A percentile compares a stretch with the other conserved stretches of the same genome.
Evolutionary conservation across 2,329 filamentous ascomycete genomes (phyloP).

Genomic region (Lachnellula arida): DNA sequence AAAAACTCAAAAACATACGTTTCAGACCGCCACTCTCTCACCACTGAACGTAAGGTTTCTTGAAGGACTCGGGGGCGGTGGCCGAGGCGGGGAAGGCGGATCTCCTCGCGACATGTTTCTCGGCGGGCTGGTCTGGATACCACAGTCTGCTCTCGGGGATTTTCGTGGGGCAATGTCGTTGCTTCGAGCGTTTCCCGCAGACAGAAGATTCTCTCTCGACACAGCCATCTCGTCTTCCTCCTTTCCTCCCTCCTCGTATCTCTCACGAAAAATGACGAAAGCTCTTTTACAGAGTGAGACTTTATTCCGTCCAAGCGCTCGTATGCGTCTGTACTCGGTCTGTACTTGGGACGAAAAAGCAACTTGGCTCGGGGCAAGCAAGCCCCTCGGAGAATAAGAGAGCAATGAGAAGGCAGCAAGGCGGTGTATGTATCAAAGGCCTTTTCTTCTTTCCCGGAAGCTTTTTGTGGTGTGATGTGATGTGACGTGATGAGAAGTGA

Average conservation of each 20-base stretch:
- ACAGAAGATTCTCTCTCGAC: slow-evolving; percentile 3
- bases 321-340: no score
- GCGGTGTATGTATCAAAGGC: background rate
- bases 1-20: slow-evolving; percentile 6
- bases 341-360: background rate
- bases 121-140: background rate
- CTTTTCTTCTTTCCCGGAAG: background rate
- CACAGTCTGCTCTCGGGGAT: background rate
- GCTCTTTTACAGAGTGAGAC: background rate
- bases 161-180: background rate
- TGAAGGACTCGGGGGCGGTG: slow-evolving; percentile 36
- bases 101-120: slow-evolving; percentile 33
- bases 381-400: background rate
- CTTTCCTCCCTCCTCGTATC: background rate
- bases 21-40: slow-evolving; percentile 3
- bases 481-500: background rate
- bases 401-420: background rate
- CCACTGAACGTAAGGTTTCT: slow-evolving; percentile 5
- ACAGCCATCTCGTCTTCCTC: slow-evolving; percentile 4
- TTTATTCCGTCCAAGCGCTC: background rate
- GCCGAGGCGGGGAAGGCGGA: slow-evolving; percentile 37
- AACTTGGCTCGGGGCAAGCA: background rate
- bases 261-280: background rate
- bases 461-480: background rate
- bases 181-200: background rate